Evolutionary conservation across 768 basidiomycete species (phyloP).

Genomic region (Tulasnella sp.): DNA sequence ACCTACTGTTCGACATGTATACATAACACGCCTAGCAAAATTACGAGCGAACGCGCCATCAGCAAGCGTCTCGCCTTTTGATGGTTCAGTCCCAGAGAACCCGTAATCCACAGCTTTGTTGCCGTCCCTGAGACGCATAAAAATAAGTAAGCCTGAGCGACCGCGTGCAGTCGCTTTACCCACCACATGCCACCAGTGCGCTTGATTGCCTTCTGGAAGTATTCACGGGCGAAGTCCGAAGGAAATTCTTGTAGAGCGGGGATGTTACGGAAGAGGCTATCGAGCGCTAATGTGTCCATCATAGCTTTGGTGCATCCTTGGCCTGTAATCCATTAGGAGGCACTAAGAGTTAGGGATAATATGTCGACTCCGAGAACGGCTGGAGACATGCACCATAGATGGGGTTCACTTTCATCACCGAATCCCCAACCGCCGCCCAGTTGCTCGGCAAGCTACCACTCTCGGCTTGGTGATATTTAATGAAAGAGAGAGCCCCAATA

Average conservation of each 20-base stretch:
- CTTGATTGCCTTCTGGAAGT: too few relatives aligned
- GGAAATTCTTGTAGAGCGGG: not conserved
- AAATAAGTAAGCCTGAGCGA: too few relatives aligned
- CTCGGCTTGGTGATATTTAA: conserved; percentile 24
- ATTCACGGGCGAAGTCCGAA: too few relatives aligned
- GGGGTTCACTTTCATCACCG: conserved; percentile 26
- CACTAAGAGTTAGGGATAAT: not conserved
- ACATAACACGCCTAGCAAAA: too few relatives aligned
- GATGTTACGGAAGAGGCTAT: not conserved
- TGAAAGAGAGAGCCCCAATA: conserved; percentile 22
- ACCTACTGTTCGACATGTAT: too few relatives aligned
- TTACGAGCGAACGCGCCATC: too few relatives aligned
- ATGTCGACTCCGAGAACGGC: not conserved
- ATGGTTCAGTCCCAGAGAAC: too few relatives aligned
- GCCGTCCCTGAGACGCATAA: too few relatives aligned
- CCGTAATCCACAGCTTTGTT: too few relatives aligned
- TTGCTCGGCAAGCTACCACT: conserved; percentile 26
- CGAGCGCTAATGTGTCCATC: conserved; percentile 1
- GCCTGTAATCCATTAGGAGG: not conserved
- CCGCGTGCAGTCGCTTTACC: too few relatives aligned
- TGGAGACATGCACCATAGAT: conserved; percentile 10
- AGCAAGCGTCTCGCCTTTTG: too few relatives aligned
- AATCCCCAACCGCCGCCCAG: conserved; percentile 30
- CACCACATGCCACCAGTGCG: too few relatives aligned
- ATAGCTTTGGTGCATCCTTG: not conserved